Percentiles rank a stretch among this genome's conserved stretches.
Evolutionary conservation across 2,329 filamentous ascomycete species (phyloP).

Genomic region (Escovopsis weberi): DNA sequence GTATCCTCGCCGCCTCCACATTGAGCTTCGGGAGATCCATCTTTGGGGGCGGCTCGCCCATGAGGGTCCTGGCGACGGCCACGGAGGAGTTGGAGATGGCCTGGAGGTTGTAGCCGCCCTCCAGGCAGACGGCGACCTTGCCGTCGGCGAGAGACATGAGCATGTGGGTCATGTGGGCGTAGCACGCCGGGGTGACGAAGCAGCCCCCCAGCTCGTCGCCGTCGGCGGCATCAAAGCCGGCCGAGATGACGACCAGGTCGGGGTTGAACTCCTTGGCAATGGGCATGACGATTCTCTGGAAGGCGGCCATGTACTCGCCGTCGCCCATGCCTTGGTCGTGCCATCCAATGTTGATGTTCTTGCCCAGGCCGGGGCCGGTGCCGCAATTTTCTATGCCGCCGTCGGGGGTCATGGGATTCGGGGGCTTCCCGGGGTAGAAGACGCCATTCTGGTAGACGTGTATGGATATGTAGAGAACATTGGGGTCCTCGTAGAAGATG

Average conservation of each 20-base stretch:
- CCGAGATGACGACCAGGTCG: slow-evolving; percentile 87
- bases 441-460: slow-evolving; percentile 73
- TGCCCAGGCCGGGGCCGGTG: slow-evolving; percentile 37
- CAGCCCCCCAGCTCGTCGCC: slow-evolving; percentile 89
- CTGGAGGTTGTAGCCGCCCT: slow-evolving; percentile 87
- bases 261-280: slow-evolving; percentile 88
- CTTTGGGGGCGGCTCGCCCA: slow-evolving; percentile 76
- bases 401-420: slow-evolving; percentile 42
- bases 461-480: slow-evolving; percentile 87
- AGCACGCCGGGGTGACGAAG: slow-evolving; percentile 80
- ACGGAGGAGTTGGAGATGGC: slow-evolving; percentile 89
- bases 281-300: slow-evolving; percentile 92
- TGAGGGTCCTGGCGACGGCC: slow-evolving; percentile 80
- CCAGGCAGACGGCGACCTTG: slow-evolving; percentile 81
- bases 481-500: slow-evolving; percentile 88
- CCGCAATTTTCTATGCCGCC: slow-evolving; percentile 48
- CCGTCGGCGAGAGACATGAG: slow-evolving; percentile 87
- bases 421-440: slow-evolving; percentile 67
- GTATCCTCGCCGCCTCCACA: slow-evolving; percentile 38
- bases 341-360: slow-evolving; percentile 55
- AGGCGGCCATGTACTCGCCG: slow-evolving; percentile 91
- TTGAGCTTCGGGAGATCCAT: slow-evolving; percentile 42
- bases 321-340: slow-evolving; percentile 74
- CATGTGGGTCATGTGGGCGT: slow-evolving; percentile 99
- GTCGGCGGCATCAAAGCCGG: slow-evolving; percentile 89